phyloP scores from a whole-genome alignment of 768 basidiomycete genomes.

The Wakefieldia striispora region DNA sequence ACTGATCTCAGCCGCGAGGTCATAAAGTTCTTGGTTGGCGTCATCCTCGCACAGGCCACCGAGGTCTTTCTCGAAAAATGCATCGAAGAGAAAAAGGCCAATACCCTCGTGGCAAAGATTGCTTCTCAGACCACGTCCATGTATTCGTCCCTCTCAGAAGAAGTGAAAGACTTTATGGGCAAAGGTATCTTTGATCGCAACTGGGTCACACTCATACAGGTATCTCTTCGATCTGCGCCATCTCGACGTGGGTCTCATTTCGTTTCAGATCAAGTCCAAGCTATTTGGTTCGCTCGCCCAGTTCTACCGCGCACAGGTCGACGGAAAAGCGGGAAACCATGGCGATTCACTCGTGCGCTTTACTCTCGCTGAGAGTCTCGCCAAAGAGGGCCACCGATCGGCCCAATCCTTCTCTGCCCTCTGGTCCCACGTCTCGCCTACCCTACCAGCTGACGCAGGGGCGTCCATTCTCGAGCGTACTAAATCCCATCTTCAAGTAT shows the following conservation, averaged over 20 bases:
- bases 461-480: constrained; percentile 77
- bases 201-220: constrained; percentile 88
- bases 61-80: constrained; percentile 97
- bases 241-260: constrained; percentile 2
- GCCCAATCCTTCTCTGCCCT: constrained; percentile 66
- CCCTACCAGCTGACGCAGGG: constrained; percentile 83
- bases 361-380: constrained; percentile 68
- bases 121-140: constrained; percentile 78
- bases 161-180: constrained; percentile 95
- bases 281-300: constrained; percentile 84
- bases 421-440: constrained; percentile 76
- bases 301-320: constrained; percentile 81
- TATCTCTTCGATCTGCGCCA: constrained; percentile 26
- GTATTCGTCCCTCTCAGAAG: constrained; percentile 82
- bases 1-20: constrained; percentile 94
- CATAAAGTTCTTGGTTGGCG: constrained; percentile 84
- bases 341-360: constrained; percentile 85
- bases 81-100: constrained; percentile 86
- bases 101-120: constrained; percentile 76
- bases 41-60: constrained; percentile 91
- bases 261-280: constrained; percentile 80
- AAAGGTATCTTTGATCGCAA: constrained; percentile 95
- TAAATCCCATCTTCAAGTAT: constrained; percentile 77
- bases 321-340: constrained; percentile 72
- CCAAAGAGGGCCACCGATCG: constrained; percentile 78